Conservation (phyloP, 768 basidiomycete genomes). For the Rhodotorula taiwanensis region DNA sequence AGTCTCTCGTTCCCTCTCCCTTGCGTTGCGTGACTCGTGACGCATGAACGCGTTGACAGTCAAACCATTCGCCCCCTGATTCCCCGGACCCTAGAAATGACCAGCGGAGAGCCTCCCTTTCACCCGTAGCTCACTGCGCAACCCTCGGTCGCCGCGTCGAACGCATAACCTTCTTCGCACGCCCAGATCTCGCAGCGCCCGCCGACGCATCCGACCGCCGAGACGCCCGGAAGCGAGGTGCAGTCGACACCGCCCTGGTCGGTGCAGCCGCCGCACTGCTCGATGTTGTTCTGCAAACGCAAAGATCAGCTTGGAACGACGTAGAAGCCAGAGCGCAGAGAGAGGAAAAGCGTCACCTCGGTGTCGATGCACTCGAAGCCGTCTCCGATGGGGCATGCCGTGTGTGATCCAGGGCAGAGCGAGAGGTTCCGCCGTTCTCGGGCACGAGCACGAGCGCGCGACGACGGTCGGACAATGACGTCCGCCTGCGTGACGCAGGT, state of each 20-base stretch:
- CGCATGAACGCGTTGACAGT: too few relatives aligned
- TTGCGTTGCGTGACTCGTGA: too few relatives aligned
- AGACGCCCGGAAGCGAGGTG: neutral
- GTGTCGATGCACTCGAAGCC: slow-evolving; percentile 25
- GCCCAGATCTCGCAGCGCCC: slow-evolving; percentile 14
- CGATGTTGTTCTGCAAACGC: neutral
- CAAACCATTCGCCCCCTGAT: too few relatives aligned
- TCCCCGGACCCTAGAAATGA: too few relatives aligned
- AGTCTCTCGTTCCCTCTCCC: too few relatives aligned
- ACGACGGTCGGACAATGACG: neutral
- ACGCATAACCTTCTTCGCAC: slow-evolving; percentile 1
- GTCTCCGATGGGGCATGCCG: slow-evolving; percentile 1
- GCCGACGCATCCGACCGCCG: slow-evolving; percentile 1
- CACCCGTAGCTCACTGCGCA: too few relatives aligned
- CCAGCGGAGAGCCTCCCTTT: too few relatives aligned
- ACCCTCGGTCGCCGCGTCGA: too few relatives aligned
- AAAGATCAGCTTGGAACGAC: neutral
- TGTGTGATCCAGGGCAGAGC: slow-evolving; percentile 16
- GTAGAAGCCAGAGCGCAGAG: neutral
- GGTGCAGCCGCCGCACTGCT: slow-evolving; percentile 16
- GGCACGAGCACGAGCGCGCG: slow-evolving; percentile 17
- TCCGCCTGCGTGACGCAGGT: neutral
- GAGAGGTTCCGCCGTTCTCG: neutral
- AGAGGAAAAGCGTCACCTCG: neutral
- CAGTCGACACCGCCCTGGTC: slow-evolving; percentile 9